phyloP scores from a whole-genome alignment of 75 land plant genomes.

The Picea sitchensis region DNA sequence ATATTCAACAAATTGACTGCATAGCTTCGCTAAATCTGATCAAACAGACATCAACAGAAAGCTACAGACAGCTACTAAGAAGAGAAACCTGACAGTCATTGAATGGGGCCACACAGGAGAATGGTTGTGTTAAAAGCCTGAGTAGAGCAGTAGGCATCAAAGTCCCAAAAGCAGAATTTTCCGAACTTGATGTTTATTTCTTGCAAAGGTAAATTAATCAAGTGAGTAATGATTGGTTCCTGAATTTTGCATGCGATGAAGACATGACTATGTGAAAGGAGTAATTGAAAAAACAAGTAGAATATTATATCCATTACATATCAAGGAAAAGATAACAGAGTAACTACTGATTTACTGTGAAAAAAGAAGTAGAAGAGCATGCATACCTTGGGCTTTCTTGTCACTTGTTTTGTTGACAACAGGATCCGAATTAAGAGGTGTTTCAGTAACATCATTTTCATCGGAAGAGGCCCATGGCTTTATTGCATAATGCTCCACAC shows the following conservation, averaged over 20 bases:
- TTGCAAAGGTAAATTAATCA: background rate
- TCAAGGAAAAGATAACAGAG: background rate
- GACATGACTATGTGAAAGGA: background rate
- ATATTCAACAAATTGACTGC: too few relatives aligned
- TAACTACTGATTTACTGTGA: background rate
- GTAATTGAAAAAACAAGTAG: background rate
- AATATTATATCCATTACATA: background rate
- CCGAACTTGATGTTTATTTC: background rate
- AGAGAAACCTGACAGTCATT: background rate
- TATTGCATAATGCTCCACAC: background rate
- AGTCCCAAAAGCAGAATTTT: background rate
- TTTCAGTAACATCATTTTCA: background rate
- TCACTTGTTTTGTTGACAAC: background rate
- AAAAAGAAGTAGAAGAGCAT: background rate
- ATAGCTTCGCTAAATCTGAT: too few relatives aligned
- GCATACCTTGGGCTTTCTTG: slow-evolving; percentile 7
- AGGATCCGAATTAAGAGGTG: background rate
- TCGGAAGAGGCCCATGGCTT: slow-evolving; percentile 1
- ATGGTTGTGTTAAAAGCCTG: background rate
- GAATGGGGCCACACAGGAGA: background rate
- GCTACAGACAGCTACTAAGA: background rate
- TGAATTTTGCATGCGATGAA: background rate
- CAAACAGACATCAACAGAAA: too few relatives aligned
- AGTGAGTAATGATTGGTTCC: background rate
- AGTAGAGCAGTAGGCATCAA: background rate